These are phyloP conservation scores for Hsuehochloa calcarea DNA, from an alignment of 176 grass and related monocot species.

Conservation along the genomic window DNA sequence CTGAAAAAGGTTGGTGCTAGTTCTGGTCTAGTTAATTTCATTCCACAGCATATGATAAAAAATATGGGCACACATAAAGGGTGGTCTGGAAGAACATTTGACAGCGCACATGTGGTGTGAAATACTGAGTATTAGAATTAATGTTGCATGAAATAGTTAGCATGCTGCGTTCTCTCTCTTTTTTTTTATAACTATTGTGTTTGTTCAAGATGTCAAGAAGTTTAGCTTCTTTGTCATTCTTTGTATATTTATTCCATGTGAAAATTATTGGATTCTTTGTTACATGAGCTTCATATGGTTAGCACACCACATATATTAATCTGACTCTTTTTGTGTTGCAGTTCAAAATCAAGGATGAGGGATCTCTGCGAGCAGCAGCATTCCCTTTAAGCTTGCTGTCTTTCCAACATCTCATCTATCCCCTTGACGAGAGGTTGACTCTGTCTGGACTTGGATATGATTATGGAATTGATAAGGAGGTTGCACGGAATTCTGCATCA, in stretches of 20 bases:
- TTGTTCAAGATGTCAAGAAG: background rate
- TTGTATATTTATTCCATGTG: background rate
- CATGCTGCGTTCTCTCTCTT: background rate
- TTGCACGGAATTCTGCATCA: constrained; percentile 33
- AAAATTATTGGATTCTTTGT: background rate
- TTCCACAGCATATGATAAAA: background rate
- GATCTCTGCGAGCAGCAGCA: constrained; percentile 63
- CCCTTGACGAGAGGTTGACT: constrained; percentile 53
- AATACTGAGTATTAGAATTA: background rate
- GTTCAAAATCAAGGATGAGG: constrained; percentile 48
- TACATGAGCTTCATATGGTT: constrained; percentile 2
- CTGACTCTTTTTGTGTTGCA: constrained; percentile 43
- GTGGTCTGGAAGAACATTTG: background rate
- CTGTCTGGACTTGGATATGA: constrained; percentile 75
- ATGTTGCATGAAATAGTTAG: background rate
- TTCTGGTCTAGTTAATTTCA: constrained; percentile 8
- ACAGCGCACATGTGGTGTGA: background rate
- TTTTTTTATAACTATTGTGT: background rate
- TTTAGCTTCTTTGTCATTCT: constrained; percentile 20
- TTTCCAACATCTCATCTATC: constrained; percentile 77
- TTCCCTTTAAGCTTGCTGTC: constrained; percentile 79
- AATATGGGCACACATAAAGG: background rate
- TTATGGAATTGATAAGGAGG: constrained; percentile 55
- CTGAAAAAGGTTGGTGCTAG: constrained; percentile 60
- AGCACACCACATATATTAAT: constrained; percentile 19